A percentile compares a stretch with the other conserved stretches of the same genome.
Conservation (phyloP, 305 asterid species). For the Fraxinus paxiana region DNA sequence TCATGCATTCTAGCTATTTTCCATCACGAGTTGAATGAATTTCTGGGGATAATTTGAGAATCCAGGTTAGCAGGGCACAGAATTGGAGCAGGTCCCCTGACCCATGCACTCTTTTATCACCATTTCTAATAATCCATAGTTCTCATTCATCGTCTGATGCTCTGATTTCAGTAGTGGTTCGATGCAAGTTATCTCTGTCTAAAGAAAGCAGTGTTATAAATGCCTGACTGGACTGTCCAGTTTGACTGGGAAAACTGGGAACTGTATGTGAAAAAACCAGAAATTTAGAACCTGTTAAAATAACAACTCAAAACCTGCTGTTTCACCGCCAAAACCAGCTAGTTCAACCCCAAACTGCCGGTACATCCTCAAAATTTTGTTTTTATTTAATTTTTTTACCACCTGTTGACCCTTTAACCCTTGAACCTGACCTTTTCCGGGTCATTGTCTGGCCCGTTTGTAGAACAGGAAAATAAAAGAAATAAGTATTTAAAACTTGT, state of each 20-base stretch:
- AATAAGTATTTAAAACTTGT: not conserved
- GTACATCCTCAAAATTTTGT: not conserved
- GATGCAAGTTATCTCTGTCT: not conserved
- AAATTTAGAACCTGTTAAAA: not conserved
- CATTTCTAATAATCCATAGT: not conserved
- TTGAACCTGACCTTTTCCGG: not conserved
- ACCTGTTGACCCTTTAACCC: not conserved
- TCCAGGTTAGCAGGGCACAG: not conserved
- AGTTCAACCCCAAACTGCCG: not conserved
- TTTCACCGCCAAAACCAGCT: not conserved
- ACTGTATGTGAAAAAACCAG: not conserved
- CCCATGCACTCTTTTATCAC: not conserved
- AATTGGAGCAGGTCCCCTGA: not conserved
- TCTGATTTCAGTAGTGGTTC: not conserved
- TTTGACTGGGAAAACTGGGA: not conserved
- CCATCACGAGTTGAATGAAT: not conserved
- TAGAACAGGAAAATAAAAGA: not conserved
- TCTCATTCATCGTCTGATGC: not conserved
- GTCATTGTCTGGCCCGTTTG: not conserved
- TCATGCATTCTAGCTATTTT: conserved; percentile 11
- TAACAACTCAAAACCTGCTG: not conserved
- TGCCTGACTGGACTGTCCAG: not conserved
- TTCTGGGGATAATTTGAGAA: not conserved
- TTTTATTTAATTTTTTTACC: not conserved
- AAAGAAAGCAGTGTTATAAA: not conserved